Base-by-base conservation (phyloP, 2,329 filamentous ascomycete species). In the Aspergillus tanneri region DNA sequence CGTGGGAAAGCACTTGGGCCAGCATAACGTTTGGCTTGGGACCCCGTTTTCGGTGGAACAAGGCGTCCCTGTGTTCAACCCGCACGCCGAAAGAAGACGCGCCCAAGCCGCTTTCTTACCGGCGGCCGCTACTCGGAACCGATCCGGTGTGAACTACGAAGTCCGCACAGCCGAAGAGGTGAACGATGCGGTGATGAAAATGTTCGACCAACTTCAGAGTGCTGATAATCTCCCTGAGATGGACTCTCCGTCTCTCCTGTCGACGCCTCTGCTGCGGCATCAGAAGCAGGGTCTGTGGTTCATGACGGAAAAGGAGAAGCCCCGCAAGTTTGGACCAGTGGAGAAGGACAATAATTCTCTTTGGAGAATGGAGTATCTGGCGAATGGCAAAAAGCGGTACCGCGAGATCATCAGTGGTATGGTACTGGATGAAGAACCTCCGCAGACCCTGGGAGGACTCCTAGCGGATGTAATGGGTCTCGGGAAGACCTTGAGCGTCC, bases 201-300 rank as follows among this genome's bases (percentile, higher is more conserved):
- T 97, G 64, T 96, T 99, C 61, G 90, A 96, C 71, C 86, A 85
- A 6, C 81, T 96, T 30, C 81, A 85, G 21, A 85, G 85, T 59
- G 84, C 80, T 8, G 87, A 95, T 47, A 83, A 89, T 50, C 73
- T 97, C 5, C 87, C 87, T 0, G 80, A 85, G 55, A 83, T 86
- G 72, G 84, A 92, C 3, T 80, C 88, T 0, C 77, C 82, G 44
- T 55, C 72, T 2, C 69, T 74, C 5, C 78, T 93, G 44, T 77
- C 79, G 47, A 90, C 85, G 0, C 77, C 82, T 22, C 73, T 97
- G 14, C 82, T 96, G 34, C 79, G 80, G 49, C 92, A 97, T 70
- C 92, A 97, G 67, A 93, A 89, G 67, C 90, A 96, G 69, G 92
- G 87, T 0, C 78, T 97, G 0, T 83, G 85, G 65, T 97, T 96